phyloP scores from a whole-genome alignment of 75 land plant genomes.

The Adiantum capillusveneris region DNA sequence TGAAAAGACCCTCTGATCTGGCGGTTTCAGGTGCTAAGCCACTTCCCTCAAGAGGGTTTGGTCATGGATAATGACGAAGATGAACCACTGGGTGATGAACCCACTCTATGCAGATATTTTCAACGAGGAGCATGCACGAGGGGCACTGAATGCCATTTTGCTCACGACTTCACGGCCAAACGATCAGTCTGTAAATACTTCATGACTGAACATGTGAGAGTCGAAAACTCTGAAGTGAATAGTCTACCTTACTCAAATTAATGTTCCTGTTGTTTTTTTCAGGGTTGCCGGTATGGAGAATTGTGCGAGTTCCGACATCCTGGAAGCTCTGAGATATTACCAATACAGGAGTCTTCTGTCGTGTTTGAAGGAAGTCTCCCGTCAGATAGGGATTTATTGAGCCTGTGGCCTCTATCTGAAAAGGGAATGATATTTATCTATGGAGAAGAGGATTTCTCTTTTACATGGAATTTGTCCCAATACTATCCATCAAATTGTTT shows the following conservation, averaged over 20 bases:
- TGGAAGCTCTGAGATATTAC: slow-evolving; percentile 4
- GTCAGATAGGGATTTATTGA: slow-evolving; percentile 19
- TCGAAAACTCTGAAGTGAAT: too few relatives aligned
- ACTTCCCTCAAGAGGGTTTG: too few relatives aligned
- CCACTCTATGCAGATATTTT: slow-evolving; percentile 41
- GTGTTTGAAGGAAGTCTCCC: slow-evolving; percentile 35
- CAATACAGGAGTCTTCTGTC: slow-evolving; percentile 13
- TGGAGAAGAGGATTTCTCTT: slow-evolving; percentile 44
- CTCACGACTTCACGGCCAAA: slow-evolving; percentile 44
- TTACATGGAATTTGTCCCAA: slow-evolving; percentile 29
- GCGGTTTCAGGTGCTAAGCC: too few relatives aligned
- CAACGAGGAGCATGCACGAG: slow-evolving; percentile 44
- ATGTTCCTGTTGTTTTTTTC: too few relatives aligned
- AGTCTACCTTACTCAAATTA: too few relatives aligned
- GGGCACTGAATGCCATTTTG: slow-evolving; percentile 49
- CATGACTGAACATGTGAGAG: slow-evolving; percentile 37
- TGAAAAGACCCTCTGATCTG: too few relatives aligned
- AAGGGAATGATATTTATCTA: slow-evolving; percentile 32
- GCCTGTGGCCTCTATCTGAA: slow-evolving; percentile 26
- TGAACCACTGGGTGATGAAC: neutral
- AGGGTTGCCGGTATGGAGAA: slow-evolving; percentile 66
- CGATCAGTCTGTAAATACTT: slow-evolving; percentile 52
- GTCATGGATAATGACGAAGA: slow-evolving; percentile 2
- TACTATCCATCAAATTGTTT: slow-evolving; percentile 28
- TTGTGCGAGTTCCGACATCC: slow-evolving; percentile 49